phyloP scores from a whole-genome alignment of 2,329 filamentous ascomycete species.

The Bipolaris gigantea region DNA sequence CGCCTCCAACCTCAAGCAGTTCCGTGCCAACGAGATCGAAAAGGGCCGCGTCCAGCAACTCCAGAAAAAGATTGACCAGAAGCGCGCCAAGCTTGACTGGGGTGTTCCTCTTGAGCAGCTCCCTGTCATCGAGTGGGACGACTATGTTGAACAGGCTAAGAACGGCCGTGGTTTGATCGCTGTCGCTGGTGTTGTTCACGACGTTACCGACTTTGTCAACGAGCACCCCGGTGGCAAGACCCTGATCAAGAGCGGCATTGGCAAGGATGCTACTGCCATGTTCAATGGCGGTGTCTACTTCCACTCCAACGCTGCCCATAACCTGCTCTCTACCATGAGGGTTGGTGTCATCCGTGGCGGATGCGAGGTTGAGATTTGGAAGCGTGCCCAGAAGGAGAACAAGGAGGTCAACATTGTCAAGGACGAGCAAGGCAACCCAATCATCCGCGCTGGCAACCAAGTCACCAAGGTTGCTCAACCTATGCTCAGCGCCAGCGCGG shows the following conservation, averaged over 20 bases:
- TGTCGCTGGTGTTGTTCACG: conserved; percentile 49
- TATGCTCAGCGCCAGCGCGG: conserved; percentile 79
- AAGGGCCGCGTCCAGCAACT: conserved; percentile 50
- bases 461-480: conserved; percentile 81
- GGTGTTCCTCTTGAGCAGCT: conserved; percentile 49
- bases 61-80: conserved; percentile 52
- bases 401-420: conserved; percentile 80
- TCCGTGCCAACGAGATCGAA: conserved; percentile 50
- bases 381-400: conserved; percentile 49
- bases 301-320: conserved; percentile 49
- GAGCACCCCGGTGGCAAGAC: conserved; percentile 50
- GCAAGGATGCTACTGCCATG: conserved; percentile 50
- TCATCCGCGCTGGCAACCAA: conserved; percentile 83
- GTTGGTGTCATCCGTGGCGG: conserved; percentile 49
- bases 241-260: conserved; percentile 47
- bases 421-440: conserved; percentile 77
- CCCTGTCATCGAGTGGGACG: conserved; percentile 50
- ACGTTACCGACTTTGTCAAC: conserved; percentile 48
- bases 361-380: conserved; percentile 51
- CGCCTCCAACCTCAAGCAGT: conserved; percentile 49
- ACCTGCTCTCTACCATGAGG: conserved; percentile 21
- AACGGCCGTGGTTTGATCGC: conserved; percentile 48
- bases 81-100: conserved; percentile 49
- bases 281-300: conserved; percentile 51
- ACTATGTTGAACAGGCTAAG: conserved; percentile 48